phyloP scores from a whole-genome alignment of 1,139 yeast species.

The Yamadazyma atlantica region DNA sequence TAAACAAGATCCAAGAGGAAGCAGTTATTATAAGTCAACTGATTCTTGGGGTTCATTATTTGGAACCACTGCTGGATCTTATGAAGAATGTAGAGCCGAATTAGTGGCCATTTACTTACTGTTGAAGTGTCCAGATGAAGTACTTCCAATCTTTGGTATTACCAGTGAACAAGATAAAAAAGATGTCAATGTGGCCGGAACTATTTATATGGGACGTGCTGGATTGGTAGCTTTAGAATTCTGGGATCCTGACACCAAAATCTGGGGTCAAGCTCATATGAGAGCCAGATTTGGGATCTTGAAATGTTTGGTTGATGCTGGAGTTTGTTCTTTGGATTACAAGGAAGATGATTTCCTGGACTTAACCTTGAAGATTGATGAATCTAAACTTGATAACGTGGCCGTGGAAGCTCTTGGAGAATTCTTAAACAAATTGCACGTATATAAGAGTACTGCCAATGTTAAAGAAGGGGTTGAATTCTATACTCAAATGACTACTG shows the following conservation, averaged over 20 bases:
- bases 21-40: slow-evolving; percentile 70
- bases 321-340: slow-evolving; percentile 56
- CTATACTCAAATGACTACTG: slow-evolving; percentile 66
- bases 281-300: slow-evolving; percentile 86
- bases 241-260: slow-evolving; percentile 77
- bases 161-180: slow-evolving; percentile 55
- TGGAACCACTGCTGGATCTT: slow-evolving; percentile 79
- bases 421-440: slow-evolving; percentile 69
- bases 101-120: slow-evolving; percentile 81
- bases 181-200: slow-evolving; percentile 64
- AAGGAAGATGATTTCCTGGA: slow-evolving; percentile 52
- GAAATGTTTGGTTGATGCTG: slow-evolving; percentile 71
- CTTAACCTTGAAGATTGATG: slow-evolving; percentile 58
- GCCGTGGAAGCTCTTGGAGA: slow-evolving; percentile 77
- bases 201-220: slow-evolving; percentile 83
- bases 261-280: slow-evolving; percentile 98
- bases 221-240: slow-evolving; percentile 79
- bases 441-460: slow-evolving; percentile 77
- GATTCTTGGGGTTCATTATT: slow-evolving; percentile 90
- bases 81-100: slow-evolving; percentile 93
- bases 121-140: slow-evolving; percentile 56
- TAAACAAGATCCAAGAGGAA: slow-evolving; percentile 61
- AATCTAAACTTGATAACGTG: slow-evolving; percentile 57
- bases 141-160: slow-evolving; percentile 74
- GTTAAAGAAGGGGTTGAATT: slow-evolving; percentile 60